Base-by-base conservation (phyloP, 495 filamentous ascomycete genomes). In the Penicillium lagena region DNA sequence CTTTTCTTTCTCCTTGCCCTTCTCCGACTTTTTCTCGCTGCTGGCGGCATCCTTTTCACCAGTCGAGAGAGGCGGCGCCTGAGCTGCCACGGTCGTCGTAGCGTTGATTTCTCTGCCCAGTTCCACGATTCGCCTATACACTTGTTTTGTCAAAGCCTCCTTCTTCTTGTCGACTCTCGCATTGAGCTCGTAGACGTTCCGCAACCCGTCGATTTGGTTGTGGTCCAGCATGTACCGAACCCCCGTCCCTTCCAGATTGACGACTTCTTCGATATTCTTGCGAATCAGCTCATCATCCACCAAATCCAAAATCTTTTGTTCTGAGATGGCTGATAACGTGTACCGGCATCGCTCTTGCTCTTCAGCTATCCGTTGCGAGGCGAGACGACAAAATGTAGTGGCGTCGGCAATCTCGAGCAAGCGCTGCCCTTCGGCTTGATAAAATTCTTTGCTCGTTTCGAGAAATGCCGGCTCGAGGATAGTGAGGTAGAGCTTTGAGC, bases 171-270 rank as follows among this genome's bases (percentile, higher is more conserved):
- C 91, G 1, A 97, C 85, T 35, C 88, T 73, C 6, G 83, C 63
- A 45, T 90, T 83, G 8, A 95, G 78, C 13, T 80, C 66, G 57
- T 90, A 96, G 7, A 96, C 71, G 39, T 87, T 83, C 11, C 69
- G 65, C 8, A 99, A 67, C 47, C 89, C 90, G 7, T 86, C 80
- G 12, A 85, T 39, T 37, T 82, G 78, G 54, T 96, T 85, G 49
- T 96, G 87, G 55, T 96, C 89, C 33, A 97, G 82, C 93, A 99
- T 99, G 54, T 75, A 76, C 41, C 78, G 79, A 39, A 96, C 79
- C 13, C 93, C 93, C 41, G 82, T 95, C 1, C 80, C 80, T 53
- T 95, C 87, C 56, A 95, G 78, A 15, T 80, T 76, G 44, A 97
- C 79, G 40, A 99, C 84, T 11, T 95, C 90, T 4, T 77, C 67